These are phyloP conservation scores for Blastosporella zonata DNA, from an alignment of 1,284 basidiomycete species.

Conservation along the genomic window DNA sequence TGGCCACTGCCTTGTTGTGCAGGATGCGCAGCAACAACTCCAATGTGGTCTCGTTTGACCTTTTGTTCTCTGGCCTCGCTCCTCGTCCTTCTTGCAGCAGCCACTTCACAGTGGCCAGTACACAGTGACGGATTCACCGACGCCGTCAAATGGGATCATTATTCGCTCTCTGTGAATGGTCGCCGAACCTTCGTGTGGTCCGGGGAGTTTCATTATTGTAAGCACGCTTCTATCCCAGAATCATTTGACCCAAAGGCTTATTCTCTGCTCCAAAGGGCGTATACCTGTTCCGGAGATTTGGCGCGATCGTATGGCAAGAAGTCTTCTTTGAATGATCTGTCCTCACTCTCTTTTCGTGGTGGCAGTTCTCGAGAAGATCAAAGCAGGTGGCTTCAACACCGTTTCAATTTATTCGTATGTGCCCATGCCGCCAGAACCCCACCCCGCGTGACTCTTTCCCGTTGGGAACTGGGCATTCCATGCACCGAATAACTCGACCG, in stretches of 20 bases:
- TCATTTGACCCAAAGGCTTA: not conserved
- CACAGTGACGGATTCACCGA: slow-evolving; percentile 5
- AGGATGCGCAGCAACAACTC: not conserved
- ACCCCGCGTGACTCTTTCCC: not conserved
- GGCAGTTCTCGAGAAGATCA: slow-evolving; percentile 7
- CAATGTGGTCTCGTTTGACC: not conserved
- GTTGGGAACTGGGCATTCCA: slow-evolving; percentile 9
- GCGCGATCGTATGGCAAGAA: slow-evolving; percentile 5
- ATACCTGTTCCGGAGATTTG: slow-evolving; percentile 11
- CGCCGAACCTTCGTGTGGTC: slow-evolving; percentile 11
- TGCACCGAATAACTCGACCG: slow-evolving; percentile 8
- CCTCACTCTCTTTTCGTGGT: not conserved
- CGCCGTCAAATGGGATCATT: slow-evolving; percentile 8
- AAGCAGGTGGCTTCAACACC: slow-evolving; percentile 9
- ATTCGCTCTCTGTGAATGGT: slow-evolving; percentile 10
- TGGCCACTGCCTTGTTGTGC: not conserved
- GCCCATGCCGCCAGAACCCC: not conserved
- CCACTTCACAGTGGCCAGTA: slow-evolving; percentile 5
- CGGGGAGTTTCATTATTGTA: slow-evolving; percentile 12
- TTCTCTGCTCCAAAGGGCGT: not conserved
- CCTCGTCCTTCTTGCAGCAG: not conserved
- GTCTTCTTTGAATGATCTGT: not conserved
- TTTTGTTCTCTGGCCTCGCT: not conserved
- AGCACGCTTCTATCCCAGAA: not conserved
- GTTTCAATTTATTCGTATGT: slow-evolving; percentile 11